These are phyloP conservation scores for Polyplosphaeria fusca DNA, from an alignment of 495 filamentous ascomycete genomes.

Conservation along the genomic window DNA sequence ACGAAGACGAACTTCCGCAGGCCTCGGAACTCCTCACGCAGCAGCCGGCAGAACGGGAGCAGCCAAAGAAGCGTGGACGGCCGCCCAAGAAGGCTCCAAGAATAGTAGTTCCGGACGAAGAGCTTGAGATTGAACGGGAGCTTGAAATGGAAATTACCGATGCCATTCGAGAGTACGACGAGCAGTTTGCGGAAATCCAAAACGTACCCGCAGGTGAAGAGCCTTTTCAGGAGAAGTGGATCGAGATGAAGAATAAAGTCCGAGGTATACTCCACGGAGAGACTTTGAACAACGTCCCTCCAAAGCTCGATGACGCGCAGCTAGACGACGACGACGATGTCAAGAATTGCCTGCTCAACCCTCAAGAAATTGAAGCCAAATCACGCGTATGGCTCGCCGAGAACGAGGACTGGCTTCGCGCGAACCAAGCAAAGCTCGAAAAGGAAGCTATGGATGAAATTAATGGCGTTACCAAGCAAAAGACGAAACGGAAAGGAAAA, in stretches of 20 bases:
- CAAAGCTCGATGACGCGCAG: slow-evolving; percentile 73
- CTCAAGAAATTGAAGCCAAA: slow-evolving; percentile 70
- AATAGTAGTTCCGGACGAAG: slow-evolving; percentile 34
- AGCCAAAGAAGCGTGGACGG: slow-evolving; percentile 19
- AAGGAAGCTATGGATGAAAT: slow-evolving; percentile 59
- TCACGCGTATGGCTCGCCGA: slow-evolving; percentile 89
- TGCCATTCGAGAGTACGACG: slow-evolving; percentile 11
- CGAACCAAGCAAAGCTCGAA: slow-evolving; percentile 72
- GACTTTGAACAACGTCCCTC: slow-evolving; percentile 51
- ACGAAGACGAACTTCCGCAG: too few species aligned
- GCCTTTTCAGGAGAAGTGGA: not conserved
- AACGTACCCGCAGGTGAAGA: not conserved
- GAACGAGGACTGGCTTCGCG: slow-evolving; percentile 85
- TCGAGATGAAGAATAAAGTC: not conserved
- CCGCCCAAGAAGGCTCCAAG: slow-evolving; percentile 24
- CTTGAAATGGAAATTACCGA: slow-evolving; percentile 39
- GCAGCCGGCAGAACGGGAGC: too few species aligned
- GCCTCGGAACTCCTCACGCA: too few species aligned
- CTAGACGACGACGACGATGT: slow-evolving; percentile 90
- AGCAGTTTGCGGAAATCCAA: not conserved
- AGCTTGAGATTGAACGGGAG: slow-evolving; percentile 38
- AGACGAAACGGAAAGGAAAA: slow-evolving; percentile 41
- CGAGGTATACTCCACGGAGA: too few species aligned
- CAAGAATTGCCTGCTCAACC: slow-evolving; percentile 65
- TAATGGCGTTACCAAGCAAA: slow-evolving; percentile 32